Evolutionary conservation across 192 early-diverging fungal species (phyloP).

Genomic region (Backusella morwellensis): DNA sequence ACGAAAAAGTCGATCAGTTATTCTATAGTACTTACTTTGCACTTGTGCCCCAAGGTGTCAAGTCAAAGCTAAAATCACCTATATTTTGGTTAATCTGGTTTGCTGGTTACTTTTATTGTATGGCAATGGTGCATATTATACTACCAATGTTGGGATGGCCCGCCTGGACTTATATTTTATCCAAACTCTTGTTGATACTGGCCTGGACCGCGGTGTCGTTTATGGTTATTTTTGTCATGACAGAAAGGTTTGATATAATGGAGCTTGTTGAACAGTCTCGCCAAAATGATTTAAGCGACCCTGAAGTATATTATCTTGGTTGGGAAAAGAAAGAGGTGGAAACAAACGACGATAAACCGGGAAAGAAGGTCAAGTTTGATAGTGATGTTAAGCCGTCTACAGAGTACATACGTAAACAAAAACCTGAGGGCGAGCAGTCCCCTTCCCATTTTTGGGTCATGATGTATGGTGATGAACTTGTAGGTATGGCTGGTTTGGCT

Average conservation of each 20-base stretch:
- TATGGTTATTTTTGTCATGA: constrained; percentile 20
- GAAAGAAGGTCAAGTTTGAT: constrained; percentile 23
- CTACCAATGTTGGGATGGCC: constrained; percentile 2
- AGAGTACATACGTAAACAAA: constrained; percentile 11
- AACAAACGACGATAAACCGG: constrained; percentile 20
- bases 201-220: constrained; percentile 19
- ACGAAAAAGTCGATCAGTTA: constrained; percentile 26
- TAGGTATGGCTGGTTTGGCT: constrained; percentile 36
- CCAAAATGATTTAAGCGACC: constrained; percentile 32
- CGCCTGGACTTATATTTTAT: constrained; percentile 1
- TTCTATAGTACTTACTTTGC: constrained; percentile 31
- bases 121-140: constrained; percentile 18
- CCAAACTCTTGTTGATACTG: constrained; percentile 22
- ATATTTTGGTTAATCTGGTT: constrained; percentile 29
- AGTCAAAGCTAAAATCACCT: constrained; percentile 22
- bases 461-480: constrained; percentile 7
- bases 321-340: constrained; percentile 22
- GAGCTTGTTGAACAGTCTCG: constrained; percentile 22
- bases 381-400: constrained; percentile 17
- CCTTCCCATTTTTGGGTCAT: constrained; percentile 39
- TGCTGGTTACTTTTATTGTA: constrained; percentile 15
- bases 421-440: constrained; percentile 2
- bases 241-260: constrained; percentile 29
- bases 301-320: constrained; percentile 31
- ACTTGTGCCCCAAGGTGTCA: constrained; percentile 34